Conservation (phyloP, 257 asterid genomes). For the Lantana camara region DNA sequence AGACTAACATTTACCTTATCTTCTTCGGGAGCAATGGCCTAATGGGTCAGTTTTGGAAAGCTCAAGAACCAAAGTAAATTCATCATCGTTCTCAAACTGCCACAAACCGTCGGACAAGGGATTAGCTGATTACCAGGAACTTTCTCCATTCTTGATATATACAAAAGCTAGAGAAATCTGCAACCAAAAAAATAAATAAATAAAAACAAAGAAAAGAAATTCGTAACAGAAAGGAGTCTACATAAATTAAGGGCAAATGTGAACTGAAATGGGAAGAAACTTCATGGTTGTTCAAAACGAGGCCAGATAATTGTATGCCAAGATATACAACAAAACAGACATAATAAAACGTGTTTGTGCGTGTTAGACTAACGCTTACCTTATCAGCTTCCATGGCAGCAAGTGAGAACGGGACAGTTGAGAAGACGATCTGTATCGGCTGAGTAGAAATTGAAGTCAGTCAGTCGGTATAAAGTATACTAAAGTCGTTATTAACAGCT, state of each 20-base stretch:
- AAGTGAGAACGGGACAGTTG: no score
- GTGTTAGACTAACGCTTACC: slow-evolving; percentile 21
- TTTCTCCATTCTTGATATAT: neutral
- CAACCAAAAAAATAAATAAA: neutral
- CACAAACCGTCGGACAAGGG: slow-evolving; percentile 17
- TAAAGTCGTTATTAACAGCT: no score
- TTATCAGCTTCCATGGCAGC: slow-evolving; percentile 30
- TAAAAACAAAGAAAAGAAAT: neutral
- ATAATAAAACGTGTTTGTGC: slow-evolving; percentile 12
- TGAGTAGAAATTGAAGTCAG: no score
- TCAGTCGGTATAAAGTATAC: no score
- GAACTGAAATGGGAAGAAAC: no score
- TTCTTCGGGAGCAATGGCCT: no score
- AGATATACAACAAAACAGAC: neutral
- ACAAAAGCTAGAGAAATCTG: neutral
- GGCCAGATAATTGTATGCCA: no score
- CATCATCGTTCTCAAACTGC: slow-evolving; percentile 53
- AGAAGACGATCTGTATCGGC: no score
- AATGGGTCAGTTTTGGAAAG: slow-evolving; percentile 61
- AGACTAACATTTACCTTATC: no score
- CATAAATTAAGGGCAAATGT: no score
- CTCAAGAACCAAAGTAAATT: slow-evolving; percentile 51
- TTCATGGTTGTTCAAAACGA: no score
- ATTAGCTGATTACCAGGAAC: slow-evolving; percentile 14
- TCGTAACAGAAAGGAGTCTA: neutral